Base-by-base conservation (phyloP, 192 early-diverging fungal species). In the Geosiphon pyriformis region DNA sequence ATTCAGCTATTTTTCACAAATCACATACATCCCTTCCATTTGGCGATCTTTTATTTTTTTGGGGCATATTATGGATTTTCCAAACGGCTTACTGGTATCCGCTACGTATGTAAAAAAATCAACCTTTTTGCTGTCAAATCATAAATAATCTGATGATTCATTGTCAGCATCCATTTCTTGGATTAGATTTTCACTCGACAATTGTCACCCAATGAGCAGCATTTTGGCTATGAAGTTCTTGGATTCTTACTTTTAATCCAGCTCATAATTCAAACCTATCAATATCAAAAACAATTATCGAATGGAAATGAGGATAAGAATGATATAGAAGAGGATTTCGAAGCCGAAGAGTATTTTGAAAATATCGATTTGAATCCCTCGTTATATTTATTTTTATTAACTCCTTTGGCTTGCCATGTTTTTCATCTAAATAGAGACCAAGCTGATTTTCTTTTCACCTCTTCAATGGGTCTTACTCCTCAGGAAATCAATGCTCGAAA, bases 1-100 rank as follows among this genome's bases (percentile, higher is more conserved):
- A 47, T 81, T 12, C 79, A 82, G 62, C 73, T 56, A 17, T 74
- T 84, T 49, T 75, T 81, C 33, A 71, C 69, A 20, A 78, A 74
- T 30, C 70, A 84, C 70, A 70, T 79, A 26, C 72, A 77, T 49
- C 70, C 88, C 42, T 61, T 88, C 22, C 95, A 98, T 67, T 68
- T 96, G 65, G 91, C 87, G 2, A 65, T 93, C 20, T 98, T 98
- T 77, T 98, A 98, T 72, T 89, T 95, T 69, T 73, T 80, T 59
- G 92, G 93, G 17, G 79, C 86, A 0, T 94, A 89, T 69, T 94
- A 98, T 68, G 76, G 81, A 35, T 61, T 94, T 31, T 84, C 95
- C 0, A 93, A 94, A 68, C 82, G 95, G 18, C 33, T 92, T 23
- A 72, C 87, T 4, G 87, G 90, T 1, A 83, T 93, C 32, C 86